Base-by-base conservation (phyloP, 495 filamentous ascomycete genomes). In the Aspergillus incahuasiensis region DNA sequence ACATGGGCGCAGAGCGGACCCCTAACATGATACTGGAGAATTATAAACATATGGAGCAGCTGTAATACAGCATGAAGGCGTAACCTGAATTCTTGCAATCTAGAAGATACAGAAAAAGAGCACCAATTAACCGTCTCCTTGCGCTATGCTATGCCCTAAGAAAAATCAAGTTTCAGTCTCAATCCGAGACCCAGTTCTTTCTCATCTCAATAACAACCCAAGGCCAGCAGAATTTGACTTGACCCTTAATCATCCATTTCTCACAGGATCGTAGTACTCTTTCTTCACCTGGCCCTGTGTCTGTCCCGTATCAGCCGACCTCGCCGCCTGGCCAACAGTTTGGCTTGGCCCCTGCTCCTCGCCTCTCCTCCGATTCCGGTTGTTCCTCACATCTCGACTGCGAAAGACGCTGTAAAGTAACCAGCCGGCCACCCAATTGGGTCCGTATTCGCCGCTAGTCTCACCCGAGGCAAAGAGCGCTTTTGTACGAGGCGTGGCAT, bases 321-420 rank as follows among this genome's bases (percentile, higher is more conserved):
- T 35, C 12, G 32, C 32, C 12, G 32, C 32, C 9, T 35, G 32
- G 8, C 32, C 9, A 15, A 5, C 9, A 11, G 5, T 11, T 15
- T 35, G 32, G 13, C 32, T 35, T 11, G 6, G 32, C 2, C 32
- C 12, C 32, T 35, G 32, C n/a, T 73, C 67, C 55, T 76, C 74
- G 47, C 73, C 74, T 46, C 72, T 76, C 54, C 68, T 60, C 54
- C 66, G 63, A 65, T 75, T 76, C 18, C 74, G 73, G 65, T 77
- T 79, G 64, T 83, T 83, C 16, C 80, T 66, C 22, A 75, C 76
- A 67, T 83, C 80, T 30, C 80, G 70, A 13, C 79, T 82, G 16
- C 80, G 79, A 64, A 82, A 83, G 18, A 82, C 79, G 56, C 79
- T 80, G 50, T 83, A 83, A 42, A 83, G 58, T 65, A 82, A 74